These are phyloP conservation scores for Leccinellum albellum DNA, from an alignment of 768 basidiomycete genomes.

Conservation along the genomic window DNA sequence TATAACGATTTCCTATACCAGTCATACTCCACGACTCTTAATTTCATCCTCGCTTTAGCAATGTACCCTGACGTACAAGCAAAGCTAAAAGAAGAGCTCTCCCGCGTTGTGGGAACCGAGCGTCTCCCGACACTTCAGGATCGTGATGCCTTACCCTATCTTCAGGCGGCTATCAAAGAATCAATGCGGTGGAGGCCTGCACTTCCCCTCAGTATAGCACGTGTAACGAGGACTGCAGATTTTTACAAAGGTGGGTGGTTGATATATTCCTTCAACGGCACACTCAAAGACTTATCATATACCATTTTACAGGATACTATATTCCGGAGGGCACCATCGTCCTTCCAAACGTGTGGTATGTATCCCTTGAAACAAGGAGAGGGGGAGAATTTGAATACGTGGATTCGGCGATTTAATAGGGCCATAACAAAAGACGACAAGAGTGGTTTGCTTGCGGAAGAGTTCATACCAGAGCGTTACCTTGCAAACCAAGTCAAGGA, in stretches of 20 bases:
- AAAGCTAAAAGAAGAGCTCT: constrained; percentile 52
- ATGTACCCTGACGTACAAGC: constrained; percentile 42
- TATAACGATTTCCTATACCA: neutral
- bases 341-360: constrained; percentile 15
- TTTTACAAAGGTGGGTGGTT: constrained; percentile 8
- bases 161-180: constrained; percentile 43
- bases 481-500: constrained; percentile 4
- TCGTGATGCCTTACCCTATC: constrained; percentile 45
- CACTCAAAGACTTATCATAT: neutral
- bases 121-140: constrained; percentile 40
- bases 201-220: constrained; percentile 14
- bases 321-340: constrained; percentile 11
- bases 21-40: constrained; percentile 18
- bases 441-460: constrained; percentile 16
- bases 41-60: constrained; percentile 15
- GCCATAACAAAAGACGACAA: constrained; percentile 16
- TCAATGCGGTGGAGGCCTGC: constrained; percentile 6
- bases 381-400: neutral
- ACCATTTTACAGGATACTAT: neutral
- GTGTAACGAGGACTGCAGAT: constrained; percentile 2
- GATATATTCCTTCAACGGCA: neutral
- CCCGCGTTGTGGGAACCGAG: constrained; percentile 41
- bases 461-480: constrained; percentile 13
- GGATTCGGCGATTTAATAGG: neutral
- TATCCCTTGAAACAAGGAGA: neutral